Conservation (phyloP, 2,329 filamentous ascomycete genomes). For the Colletotrichum sp. region DNA sequence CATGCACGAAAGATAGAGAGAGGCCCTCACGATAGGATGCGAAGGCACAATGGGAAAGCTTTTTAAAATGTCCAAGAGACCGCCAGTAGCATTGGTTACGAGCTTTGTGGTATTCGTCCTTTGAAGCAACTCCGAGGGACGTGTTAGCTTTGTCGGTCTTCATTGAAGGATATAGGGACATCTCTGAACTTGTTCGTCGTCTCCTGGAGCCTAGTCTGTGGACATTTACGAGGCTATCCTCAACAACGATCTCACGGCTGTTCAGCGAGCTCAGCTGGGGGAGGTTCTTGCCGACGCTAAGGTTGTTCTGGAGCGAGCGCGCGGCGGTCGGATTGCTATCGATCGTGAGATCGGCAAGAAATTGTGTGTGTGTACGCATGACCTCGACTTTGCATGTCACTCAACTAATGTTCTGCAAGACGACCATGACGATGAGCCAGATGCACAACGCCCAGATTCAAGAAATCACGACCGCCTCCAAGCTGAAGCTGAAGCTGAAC, state of each 20-base stretch:
- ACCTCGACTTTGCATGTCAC: not conserved
- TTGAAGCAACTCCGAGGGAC: not conserved
- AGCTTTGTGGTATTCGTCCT: not conserved
- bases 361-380: not conserved
- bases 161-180: not conserved
- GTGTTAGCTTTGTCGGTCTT: not conserved
- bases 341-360: not conserved
- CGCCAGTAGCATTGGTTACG: not conserved
- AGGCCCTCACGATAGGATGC: not conserved
- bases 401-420: not conserved
- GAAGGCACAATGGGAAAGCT: not conserved
- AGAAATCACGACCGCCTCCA: not conserved
- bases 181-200: not conserved
- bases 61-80: not conserved
- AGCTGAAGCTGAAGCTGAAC: not conserved
- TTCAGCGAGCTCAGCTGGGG: not conserved
- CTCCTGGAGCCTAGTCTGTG: not conserved
- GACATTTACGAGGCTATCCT: not conserved
- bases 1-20: not conserved
- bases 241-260: not conserved
- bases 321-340: not conserved
- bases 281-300: not conserved
- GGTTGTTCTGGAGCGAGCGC: not conserved
- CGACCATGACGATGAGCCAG: not conserved
- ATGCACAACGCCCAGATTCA: not conserved